Evolutionary conservation across 1,139 yeast genomes (phyloP), one percentile per base, ranked within the genome.

Genomic region (Sugiyamaella neomexicana): DNA sequence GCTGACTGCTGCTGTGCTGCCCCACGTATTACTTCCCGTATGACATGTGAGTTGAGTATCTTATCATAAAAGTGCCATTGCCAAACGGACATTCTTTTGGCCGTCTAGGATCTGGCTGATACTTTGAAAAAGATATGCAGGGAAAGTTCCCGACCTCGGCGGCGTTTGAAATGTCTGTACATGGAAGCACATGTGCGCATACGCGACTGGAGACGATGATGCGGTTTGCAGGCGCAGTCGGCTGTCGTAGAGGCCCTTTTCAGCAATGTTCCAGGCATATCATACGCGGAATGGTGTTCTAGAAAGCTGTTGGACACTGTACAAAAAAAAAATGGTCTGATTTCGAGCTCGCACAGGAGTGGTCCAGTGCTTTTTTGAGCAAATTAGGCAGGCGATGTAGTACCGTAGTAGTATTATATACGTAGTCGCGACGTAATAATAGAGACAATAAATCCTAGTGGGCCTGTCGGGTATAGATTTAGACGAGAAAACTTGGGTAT

Each of bases 231-330:
- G 37, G 37, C 37, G 37, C 37, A 8, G 37, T n/a, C 13, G 4
- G 37, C 13, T 10, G 37, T 32, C 37, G 12, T 32, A 32, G 12
- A 10, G 37, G 6, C 13, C 37, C 37, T 5, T 32, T 32, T 32
- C 6, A 32, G 37, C 37, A 32, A 32, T 32, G 37, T 32, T 43
- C 46, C 27, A 43, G 12, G 41, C 48, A 45, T 23, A 45, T 17
- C 9, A 8, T 25, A 13, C n/a, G 34, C 48, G 13, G 13, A n/a
- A 13, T 32, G 37, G 37, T 32, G n/a, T 32, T 32, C 37, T 32
- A 32, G 36, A 41, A 41, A 41, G 27, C 32, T n/a, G n/a, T n/a
- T n/a, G n/a, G n/a, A n/a, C n/a, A n/a, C 45, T 45, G 37, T 8
- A 13, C 5, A 8, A 32, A 32, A 10, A 5, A 8, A 32, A 32